Evolutionary conservation across 306 rosid species (phyloP).

Genomic region (Glycine latifolia): DNA sequence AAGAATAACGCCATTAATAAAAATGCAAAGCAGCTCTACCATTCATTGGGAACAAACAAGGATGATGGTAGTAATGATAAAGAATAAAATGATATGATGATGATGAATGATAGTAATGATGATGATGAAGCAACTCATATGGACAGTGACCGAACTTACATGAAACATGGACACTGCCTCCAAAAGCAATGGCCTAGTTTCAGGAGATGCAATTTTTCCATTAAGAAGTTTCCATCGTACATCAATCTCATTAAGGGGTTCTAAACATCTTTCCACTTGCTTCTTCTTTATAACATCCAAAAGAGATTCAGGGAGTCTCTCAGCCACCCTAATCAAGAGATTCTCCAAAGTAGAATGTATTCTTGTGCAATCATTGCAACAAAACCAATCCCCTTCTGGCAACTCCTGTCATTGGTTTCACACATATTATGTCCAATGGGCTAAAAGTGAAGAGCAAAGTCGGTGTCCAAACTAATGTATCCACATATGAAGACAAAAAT

Average conservation of each 20-base stretch:
- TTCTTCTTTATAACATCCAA: constrained; percentile 76
- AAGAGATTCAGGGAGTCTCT: constrained; percentile 79
- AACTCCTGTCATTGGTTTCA: constrained; percentile 72
- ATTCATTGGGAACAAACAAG: constrained; percentile 41
- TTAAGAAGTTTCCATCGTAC: constrained; percentile 90
- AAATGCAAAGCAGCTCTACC: constrained; percentile 38
- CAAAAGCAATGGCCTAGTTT: constrained; percentile 81
- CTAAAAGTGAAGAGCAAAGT: constrained; percentile 10
- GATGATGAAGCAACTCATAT: constrained; percentile 32
- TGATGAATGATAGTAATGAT: neutral
- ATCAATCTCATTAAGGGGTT: constrained; percentile 63
- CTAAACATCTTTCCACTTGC: constrained; percentile 69
- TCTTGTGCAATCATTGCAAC: constrained; percentile 79
- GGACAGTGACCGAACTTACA: constrained; percentile 56
- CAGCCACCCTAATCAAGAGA: constrained; percentile 70
- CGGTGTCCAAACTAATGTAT: constrained; percentile 27
- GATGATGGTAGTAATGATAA: neutral
- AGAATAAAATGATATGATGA: neutral
- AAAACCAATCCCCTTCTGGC: constrained; percentile 96
- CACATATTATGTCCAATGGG: constrained; percentile 35
- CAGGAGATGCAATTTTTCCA: constrained; percentile 89
- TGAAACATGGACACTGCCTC: constrained; percentile 90
- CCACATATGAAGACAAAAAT: constrained; percentile 36
- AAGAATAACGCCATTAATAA: constrained; percentile 27
- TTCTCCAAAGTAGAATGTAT: constrained; percentile 81